These are phyloP conservation scores for Diaporthe sp. DNA, from an alignment of 2,329 filamentous ascomycete genomes.

Conservation along the genomic window DNA sequence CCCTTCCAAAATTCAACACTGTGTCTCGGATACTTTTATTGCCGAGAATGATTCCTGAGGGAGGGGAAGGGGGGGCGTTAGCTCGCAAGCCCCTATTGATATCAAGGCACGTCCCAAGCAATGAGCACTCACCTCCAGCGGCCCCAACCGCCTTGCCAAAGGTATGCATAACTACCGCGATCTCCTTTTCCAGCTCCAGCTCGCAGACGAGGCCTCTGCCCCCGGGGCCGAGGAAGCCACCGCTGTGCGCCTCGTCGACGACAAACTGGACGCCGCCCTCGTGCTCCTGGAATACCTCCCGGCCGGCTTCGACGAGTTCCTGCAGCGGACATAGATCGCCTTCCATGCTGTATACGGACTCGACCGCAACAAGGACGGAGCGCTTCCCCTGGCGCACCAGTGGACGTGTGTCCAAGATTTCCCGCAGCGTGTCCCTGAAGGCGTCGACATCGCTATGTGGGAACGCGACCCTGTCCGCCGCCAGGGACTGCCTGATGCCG, in stretches of 20 bases:
- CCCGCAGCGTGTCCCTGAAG: slow-evolving; percentile 52
- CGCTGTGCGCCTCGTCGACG: slow-evolving; percentile 70
- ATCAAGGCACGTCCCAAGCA: not conserved
- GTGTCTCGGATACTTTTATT: slow-evolving; percentile 38
- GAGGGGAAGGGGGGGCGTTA: not conserved
- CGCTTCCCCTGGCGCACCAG: slow-evolving; percentile 47
- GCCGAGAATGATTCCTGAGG: slow-evolving; percentile 41
- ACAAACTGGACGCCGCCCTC: slow-evolving; percentile 61
- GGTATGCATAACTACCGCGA: slow-evolving; percentile 65
- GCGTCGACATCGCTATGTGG: slow-evolving; percentile 53
- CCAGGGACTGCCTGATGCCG: slow-evolving; percentile 72
- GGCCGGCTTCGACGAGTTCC: slow-evolving; percentile 53
- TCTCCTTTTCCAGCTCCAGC: slow-evolving; percentile 63
- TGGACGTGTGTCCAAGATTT: slow-evolving; percentile 53
- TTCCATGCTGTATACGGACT: slow-evolving; percentile 63
- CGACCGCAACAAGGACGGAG: slow-evolving; percentile 57
- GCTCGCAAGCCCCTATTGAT: not conserved
- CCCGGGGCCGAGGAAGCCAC: slow-evolving; percentile 62
- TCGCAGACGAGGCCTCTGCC: slow-evolving; percentile 64
- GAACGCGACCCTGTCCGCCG: slow-evolving; percentile 60
- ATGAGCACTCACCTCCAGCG: slow-evolving; percentile 46
- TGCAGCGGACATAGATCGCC: slow-evolving; percentile 58
- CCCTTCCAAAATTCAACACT: slow-evolving; percentile 48
- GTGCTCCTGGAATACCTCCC: slow-evolving; percentile 49
- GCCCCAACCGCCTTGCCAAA: slow-evolving; percentile 66